Conservation (phyloP, 2,329 filamentous ascomycete species). For the Leptosphaerulina australis region DNA sequence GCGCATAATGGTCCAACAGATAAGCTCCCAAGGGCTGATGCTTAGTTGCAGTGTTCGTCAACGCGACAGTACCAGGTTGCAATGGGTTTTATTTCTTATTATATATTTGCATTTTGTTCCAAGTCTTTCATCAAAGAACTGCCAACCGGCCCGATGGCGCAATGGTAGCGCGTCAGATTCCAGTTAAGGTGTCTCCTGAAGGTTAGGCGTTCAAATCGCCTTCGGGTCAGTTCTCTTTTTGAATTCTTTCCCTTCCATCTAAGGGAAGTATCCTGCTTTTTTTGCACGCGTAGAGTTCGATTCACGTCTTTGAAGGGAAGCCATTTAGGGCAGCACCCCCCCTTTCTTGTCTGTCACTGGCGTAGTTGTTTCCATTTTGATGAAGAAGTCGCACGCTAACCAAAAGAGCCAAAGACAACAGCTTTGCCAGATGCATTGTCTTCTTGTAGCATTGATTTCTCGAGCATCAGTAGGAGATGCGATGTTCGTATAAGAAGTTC, state of each 20-base stretch:
- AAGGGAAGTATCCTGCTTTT: neutral
- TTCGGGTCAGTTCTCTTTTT: conserved; percentile 31
- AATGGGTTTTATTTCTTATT: neutral
- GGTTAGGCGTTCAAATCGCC: conserved; percentile 38
- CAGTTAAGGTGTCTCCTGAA: conserved; percentile 36
- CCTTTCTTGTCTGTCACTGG: neutral
- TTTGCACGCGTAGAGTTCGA: conserved; percentile 5
- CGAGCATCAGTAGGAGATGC: conserved; percentile 57
- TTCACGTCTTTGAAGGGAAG: neutral
- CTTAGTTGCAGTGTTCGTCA: neutral
- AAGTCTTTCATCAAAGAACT: conserved; percentile 18
- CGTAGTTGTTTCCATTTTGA: conserved; percentile 8
- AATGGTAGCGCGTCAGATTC: conserved; percentile 43
- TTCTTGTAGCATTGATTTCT: conserved; percentile 68
- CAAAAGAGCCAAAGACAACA: conserved; percentile 65
- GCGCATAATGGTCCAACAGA: neutral
- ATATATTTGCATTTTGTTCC: neutral
- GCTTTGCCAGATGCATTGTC: conserved; percentile 67
- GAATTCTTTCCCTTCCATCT: neutral
- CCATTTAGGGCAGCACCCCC: too few relatives aligned
- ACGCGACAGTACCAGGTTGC: neutral
- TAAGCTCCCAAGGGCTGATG: too few relatives aligned
- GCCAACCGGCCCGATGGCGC: conserved; percentile 31
- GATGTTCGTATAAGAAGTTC: conserved; percentile 44
- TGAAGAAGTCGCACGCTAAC: conserved; percentile 18